Base-by-base conservation (phyloP, 2,329 filamentous ascomycete genomes). In the Leptodontidium sp. region DNA sequence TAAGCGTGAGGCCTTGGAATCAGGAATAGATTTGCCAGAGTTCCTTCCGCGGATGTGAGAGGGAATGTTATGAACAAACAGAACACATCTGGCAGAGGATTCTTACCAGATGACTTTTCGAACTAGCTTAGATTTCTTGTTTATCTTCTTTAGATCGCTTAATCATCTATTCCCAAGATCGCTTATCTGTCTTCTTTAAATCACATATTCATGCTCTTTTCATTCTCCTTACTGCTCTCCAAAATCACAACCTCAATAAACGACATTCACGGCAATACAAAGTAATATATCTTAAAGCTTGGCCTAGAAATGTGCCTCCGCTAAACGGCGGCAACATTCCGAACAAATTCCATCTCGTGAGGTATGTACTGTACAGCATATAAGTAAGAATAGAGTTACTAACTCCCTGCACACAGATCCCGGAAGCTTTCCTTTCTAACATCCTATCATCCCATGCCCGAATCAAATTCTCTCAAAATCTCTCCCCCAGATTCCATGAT, bases 401-500 rank as follows among this genome's bases (percentile, higher is more conserved):
- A 11, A 40, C 38, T 45, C 57, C 35, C 35, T 45, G 55, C 38
- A 45, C 38, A 43, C 7, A 45, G 21, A 17, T 49, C n/a, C 40
- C 50, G 52, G 38, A 35, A 35, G 40, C 29, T 45, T 40, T 59
- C 15, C 14, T 52, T 38, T 65, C n/a, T 40, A 5, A 59, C 38
- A 52, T 50, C 12, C 29, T 38, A 26, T 29, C 57, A 43, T 59
- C 57, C 57, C 35, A 59, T 43, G n/a, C 26, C 24, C 26, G 53
- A 58, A 61, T 64, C 21, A 61, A 67, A 64, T 55, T 29, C 35
- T 32, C 38, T 68, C 66, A 64, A 64, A 68, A 17, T 38, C 40
- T 57, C 66, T 64, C 53, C 66, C 66, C 66, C 66, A 53, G 53
- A 61, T 59, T 35, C 17, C 2, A n/a, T 15, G 52, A 64, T 52